Conservation (phyloP, 164 flowering plant genomes). For the Cinnamomum chago region DNA sequence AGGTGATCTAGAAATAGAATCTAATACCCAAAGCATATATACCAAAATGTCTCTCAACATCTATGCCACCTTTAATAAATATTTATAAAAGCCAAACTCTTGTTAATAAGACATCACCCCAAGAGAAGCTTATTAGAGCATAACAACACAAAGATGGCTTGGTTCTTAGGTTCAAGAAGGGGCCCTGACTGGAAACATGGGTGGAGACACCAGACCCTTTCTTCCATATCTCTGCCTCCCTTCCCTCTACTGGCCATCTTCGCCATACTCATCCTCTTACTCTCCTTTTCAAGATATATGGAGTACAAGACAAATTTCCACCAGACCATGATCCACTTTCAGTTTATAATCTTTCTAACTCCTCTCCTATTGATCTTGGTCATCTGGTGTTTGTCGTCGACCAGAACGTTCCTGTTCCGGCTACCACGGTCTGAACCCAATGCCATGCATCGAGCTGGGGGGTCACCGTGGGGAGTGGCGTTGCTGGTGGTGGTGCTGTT, state of each 20-base stretch:
- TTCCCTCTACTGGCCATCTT: conserved; percentile 46
- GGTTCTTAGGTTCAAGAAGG: conserved; percentile 37
- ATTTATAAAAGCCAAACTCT: too few species aligned
- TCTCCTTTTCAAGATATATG: conserved; percentile 43
- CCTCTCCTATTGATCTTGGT: conserved; percentile 41
- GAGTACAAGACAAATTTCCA: conserved; percentile 34
- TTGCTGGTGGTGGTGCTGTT: conserved; percentile 38
- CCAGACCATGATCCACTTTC: conserved; percentile 22
- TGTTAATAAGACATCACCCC: too few species aligned
- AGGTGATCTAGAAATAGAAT: not conserved
- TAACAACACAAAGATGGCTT: conserved; percentile 8
- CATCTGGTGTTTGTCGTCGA: conserved; percentile 17
- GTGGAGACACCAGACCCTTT: conserved; percentile 43
- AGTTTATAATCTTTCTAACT: conserved; percentile 38
- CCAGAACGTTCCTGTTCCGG: conserved; percentile 15
- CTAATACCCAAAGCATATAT: not conserved
- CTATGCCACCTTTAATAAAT: too few species aligned
- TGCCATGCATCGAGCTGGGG: conserved; percentile 18
- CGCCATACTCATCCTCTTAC: conserved; percentile 43
- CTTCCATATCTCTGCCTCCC: conserved; percentile 54
- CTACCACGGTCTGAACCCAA: conserved; percentile 9
- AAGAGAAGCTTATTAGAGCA: not conserved
- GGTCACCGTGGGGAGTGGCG: conserved; percentile 62
- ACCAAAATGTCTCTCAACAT: not conserved
- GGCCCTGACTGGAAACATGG: conserved; percentile 68